Evolutionary conservation across 345 rosid species (phyloP), one percentile per base, ranked within the genome.

Genomic region (Eucalyptus polybractea): DNA sequence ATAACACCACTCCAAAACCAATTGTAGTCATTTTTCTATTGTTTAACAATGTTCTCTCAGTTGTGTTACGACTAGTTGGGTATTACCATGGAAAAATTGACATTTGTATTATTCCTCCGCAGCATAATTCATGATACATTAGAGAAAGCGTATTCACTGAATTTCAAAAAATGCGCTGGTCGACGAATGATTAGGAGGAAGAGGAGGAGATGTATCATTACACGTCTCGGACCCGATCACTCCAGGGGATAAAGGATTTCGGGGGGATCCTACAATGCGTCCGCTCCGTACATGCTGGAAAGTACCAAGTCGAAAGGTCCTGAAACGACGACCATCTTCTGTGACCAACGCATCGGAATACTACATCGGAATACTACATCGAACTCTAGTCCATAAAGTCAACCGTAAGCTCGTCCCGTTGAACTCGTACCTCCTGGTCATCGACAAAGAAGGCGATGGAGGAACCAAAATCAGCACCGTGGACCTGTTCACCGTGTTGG

Each of bases 401-500:
- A 90, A 91, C 40, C 92, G 90, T 13, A 90, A 92, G n/a, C 56
- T 49, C 10, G 90, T 95, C 24, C 86, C 86, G 21, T 60, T 95
- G 14, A 93, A 93, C 37, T 21, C 88, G 25, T 37, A 93, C 4
- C 69, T 93, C 85, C 67, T 94, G 14, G n/a, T 89, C 24, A 92
- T 93, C 27, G 31, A 33, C 44, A 90, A 69, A 22, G 51, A 90
- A 54, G 96, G 97, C 50, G 15, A 86, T 2, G 96, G 95, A 3
- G 97, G 97, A 33, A 97, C 98, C 29, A 95, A 95, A 88, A 91
- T 97, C 88, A 96, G 97, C 94, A 92, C 96, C 2, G 95, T 94
- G 54, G 27, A 95, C 13, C 95, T 96, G 1, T 95, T 94, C 94
- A 95, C 96, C 1, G 91, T 93, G 49, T 10, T 95, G 90, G 93